Evolutionary conservation across 768 basidiomycete genomes (phyloP), one percentile per base, ranked within the genome.

Genomic region (Kwoniella newhampshirensis): DNA sequence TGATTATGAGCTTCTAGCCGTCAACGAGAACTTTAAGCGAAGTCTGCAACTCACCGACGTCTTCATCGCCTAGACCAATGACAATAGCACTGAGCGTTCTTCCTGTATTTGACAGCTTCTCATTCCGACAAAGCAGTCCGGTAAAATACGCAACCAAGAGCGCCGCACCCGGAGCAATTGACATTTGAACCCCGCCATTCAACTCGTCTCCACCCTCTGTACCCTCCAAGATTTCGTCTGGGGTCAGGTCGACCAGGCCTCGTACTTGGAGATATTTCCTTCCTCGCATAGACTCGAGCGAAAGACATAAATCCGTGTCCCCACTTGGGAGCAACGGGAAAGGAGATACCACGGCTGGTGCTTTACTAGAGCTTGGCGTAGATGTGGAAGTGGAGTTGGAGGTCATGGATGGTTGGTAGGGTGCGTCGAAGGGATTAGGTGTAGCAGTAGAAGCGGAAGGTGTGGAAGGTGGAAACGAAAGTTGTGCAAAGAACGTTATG

Each of bases 231-330:
- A 66, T 37, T 17, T 74, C 73, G 4, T 64, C 65, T 4, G 62
- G 66, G 8, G 45, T 39, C 23, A 76, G 44, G 45, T 68, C 60
- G 25, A 71, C 61, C 23, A 74, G 37, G 1, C 71, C 71, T 36
- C 70, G 47, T 0, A 73, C 58, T 27, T 71, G 66, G 11, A 76
- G 58, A 28, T 67, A 67, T 42, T 71, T 71, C 28, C 73, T 56
- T 1, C 75, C 75, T 46, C 71, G 54, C 73, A 74, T 71, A 1
- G 69, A 70, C 55, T 76, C 75, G 12, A 76, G 63, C 15, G 73
- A 73, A 1, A 76, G 60, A 51, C 75, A 76, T 0, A 76, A 57
- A 60, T 76, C 75, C 2, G 72, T 73, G 50, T 73, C 72, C 3
- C 58, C 59, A 13, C 32, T 40, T 17, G 63, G 49, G 1, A 57